Evolutionary conservation across 495 filamentous ascomycete species (phyloP), one percentile per base, ranked within the genome.

Genomic region (Penicillium arizonense): DNA sequence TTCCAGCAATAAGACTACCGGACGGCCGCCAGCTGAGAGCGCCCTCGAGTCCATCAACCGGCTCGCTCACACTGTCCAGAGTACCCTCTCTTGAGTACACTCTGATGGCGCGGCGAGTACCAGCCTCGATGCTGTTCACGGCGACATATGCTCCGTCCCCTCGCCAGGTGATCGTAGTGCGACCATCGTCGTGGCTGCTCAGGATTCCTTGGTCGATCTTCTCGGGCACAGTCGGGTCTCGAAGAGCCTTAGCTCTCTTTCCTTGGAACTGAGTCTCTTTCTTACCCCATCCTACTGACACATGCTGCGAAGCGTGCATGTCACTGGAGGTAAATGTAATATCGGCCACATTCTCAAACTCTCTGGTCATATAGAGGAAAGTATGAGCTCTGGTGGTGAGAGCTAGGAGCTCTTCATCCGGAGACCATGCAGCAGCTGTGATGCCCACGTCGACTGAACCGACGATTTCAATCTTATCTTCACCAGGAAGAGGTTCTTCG

Each of bases 201-300:
- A 91, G 68, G 12, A 82, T 72, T 24, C 94, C 94, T 63, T 90
- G 86, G 54, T 97, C 94, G 16, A 96, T 82, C 66, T 87, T 90
- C 68, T 97, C 93, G 0, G 94, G 94, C 47, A 98, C 86, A 16
- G 94, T 98, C 13, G 94, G 94, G 66, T 98, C 94, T 48, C 88
- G 80, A 34, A 97, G 78, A 26, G 89, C 89, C 65, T 91, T 94
- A 33, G 92, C 94, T 61, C 91, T 84, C 64, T 89, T 91, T 44
- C 94, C 94, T 63, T 96, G 88, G 63, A 98, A 98, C 71, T 98
- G 94, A 5, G 94, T 98, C 70, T 98, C 94, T 64, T 87, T 86
- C 76, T 97, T 97, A 54, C 94, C 94, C 94, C 94, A 98, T 46
- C 94, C 94, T 20, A 98, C 94, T 16, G 91, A 96, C 38, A 98